Percentiles rank a stretch among this genome's conserved stretches.
These are phyloP conservation scores for Phytophthora multivora DNA, from an alignment of 352 stramenopile genomes.

Conservation along the genomic window DNA sequence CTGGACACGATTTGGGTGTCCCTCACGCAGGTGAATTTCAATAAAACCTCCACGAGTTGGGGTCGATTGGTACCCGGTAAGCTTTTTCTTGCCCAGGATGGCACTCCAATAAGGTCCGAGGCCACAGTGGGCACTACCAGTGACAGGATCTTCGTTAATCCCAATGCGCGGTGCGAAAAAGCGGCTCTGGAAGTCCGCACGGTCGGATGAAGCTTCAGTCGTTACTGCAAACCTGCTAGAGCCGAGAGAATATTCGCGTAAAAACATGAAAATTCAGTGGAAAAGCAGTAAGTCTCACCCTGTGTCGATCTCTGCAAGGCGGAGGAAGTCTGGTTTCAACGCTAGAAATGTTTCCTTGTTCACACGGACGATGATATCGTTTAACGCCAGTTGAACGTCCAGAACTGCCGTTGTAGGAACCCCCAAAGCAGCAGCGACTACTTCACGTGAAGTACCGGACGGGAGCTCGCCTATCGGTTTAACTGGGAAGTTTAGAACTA, in stretches of 20 bases:
- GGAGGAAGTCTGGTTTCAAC: not conserved
- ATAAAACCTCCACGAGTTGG: conserved; percentile 35
- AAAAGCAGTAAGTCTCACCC: conserved; percentile 2
- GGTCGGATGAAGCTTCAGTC: not conserved
- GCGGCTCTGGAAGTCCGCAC: conserved; percentile 33
- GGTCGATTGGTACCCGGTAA: conserved; percentile 34
- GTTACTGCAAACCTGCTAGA: conserved; percentile 10
- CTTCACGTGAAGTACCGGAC: not conserved
- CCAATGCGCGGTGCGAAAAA: conserved; percentile 90
- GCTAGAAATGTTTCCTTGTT: conserved; percentile 1
- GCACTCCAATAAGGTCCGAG: conserved; percentile 81
- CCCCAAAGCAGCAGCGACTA: conserved; percentile 4
- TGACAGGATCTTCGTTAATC: conserved; percentile 92
- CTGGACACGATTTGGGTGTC: conserved; percentile 27
- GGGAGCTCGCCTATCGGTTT: not conserved
- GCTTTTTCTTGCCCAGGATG: conserved; percentile 26
- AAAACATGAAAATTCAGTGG: not conserved
- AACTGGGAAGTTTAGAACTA: conserved; percentile 9
- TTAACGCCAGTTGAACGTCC: conserved; percentile 4
- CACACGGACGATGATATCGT: conserved; percentile 6
- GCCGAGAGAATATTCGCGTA: too few species aligned
- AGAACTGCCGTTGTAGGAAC: not conserved
- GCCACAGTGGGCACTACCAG: conserved; percentile 86
- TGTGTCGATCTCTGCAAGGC: conserved; percentile 1
- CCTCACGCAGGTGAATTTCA: conserved; percentile 13